Evolutionary conservation across 1,284 basidiomycete genomes (phyloP), one percentile per base, ranked within the genome.

Genomic region (Apiotrichum sp.): DNA sequence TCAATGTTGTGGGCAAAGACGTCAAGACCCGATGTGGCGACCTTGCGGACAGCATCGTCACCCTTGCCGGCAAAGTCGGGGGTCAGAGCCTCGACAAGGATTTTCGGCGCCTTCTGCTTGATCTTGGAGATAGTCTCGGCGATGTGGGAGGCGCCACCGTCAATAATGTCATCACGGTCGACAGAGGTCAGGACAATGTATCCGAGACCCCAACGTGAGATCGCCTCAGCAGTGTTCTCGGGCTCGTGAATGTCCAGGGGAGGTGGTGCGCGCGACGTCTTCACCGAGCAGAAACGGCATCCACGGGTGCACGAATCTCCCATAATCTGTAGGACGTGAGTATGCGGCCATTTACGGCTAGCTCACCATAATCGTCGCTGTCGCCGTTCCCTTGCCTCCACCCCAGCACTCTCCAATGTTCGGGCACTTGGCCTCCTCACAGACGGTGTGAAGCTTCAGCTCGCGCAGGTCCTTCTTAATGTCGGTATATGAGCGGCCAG

Each of bases 381-480:
- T 99, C 11, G 96, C 96, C 50, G 85, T 83, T 53, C 85, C 85
- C 68, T 87, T 86, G 45, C 85, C 86, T 2, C 93, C 93, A 50
- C 96, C 93, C 96, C 96, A 99, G 74, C 96, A 99, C 70, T 98
- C 95, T 34, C 95, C 96, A 56, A 98, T 98, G 70, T 99, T 99
- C 1, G 96, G 96, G 80, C 96, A 99, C 59, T 93, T 84, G 32
- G 96, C 96, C 76, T 99, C 96, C 75, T 99, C 96, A 69, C 96
- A 99, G 1, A 99, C 96, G 0, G 96, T 99, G 69, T 95, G 91
- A 49, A 99, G 79, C 8, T 84, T 84, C 0, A 99, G 82, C 1
- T 93, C 93, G 54, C 96, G 82, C 22, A 99, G 80, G 73, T 99
- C 96, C 65, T 88, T 88, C 82, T 96, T 98, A 67, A 99, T 98